Percentiles rank a stretch among this genome's conserved stretches.
phyloP scores from a whole-genome alignment of 208 protist genomes.

The Entamoeba invadens region DNA sequence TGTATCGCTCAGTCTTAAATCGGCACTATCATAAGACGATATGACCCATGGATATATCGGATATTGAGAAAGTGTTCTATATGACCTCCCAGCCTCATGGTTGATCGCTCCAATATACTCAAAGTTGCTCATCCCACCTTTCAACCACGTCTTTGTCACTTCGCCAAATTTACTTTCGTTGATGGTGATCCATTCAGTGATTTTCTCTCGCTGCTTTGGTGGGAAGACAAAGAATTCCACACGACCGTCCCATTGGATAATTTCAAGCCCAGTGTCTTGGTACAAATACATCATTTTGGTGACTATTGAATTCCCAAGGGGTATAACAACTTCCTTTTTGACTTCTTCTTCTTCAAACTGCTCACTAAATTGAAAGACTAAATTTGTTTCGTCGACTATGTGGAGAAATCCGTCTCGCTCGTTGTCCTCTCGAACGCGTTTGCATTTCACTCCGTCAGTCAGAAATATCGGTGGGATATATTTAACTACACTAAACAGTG shows the following conservation, averaged over 20 bases:
- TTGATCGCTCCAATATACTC: conserved; percentile 30
- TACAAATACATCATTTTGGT: not conserved
- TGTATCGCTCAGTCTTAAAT: conserved; percentile 34
- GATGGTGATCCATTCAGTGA: not conserved
- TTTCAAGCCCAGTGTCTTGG: not conserved
- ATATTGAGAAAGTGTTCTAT: conserved; percentile 25
- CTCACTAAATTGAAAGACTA: not conserved
- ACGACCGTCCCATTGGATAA: not conserved
- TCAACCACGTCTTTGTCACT: conserved; percentile 4
- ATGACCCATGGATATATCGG: conserved; percentile 36
- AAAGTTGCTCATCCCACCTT: conserved; percentile 22
- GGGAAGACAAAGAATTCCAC: not conserved
- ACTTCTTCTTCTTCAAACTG: not conserved
- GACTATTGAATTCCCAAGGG: not conserved
- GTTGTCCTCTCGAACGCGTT: not conserved
- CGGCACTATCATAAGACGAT: conserved; percentile 12
- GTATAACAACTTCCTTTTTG: not conserved
- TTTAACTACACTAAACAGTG: not conserved
- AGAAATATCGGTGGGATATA: not conserved
- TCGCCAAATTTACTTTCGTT: not conserved
- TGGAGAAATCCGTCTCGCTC: not conserved
- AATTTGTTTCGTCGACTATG: not conserved
- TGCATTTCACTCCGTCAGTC: not conserved
- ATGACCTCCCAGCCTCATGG: conserved; percentile 13
- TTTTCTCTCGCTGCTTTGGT: not conserved